Conservation (phyloP, 2,329 filamentous ascomycete species). For the Pyricularia sp. region DNA sequence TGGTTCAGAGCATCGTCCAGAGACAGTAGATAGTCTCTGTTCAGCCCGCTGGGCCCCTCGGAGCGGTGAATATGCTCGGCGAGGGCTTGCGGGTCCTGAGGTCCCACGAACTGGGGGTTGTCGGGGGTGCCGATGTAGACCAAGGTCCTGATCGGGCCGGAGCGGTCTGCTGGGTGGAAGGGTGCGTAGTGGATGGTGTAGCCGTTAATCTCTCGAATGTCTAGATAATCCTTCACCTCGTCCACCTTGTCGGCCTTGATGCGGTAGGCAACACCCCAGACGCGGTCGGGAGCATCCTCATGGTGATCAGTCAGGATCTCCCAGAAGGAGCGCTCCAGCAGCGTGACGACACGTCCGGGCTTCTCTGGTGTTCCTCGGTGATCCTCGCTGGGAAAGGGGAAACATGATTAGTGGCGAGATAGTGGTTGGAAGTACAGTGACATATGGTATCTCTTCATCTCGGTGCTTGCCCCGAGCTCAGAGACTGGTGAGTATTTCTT, state of each 20-base stretch:
- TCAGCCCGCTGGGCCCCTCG: slow-evolving; percentile 76
- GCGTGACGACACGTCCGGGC: slow-evolving; percentile 85
- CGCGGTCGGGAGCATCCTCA: slow-evolving; percentile 49
- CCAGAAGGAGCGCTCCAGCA: slow-evolving; percentile 82
- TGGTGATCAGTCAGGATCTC: slow-evolving; percentile 61
- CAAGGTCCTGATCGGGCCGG: slow-evolving; percentile 42
- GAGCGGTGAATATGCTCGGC: slow-evolving; percentile 74
- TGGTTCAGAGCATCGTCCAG: slow-evolving; percentile 67
- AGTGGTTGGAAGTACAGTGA: not conserved
- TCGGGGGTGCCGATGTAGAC: slow-evolving; percentile 92
- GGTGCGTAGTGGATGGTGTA: slow-evolving; percentile 89
- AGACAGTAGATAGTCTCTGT: slow-evolving; percentile 79
- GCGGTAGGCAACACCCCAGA: slow-evolving; percentile 92
- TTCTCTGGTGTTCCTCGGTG: slow-evolving; percentile 84
- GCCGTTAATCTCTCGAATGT: slow-evolving; percentile 95
- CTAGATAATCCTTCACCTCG: slow-evolving; percentile 79
- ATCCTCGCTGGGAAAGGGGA: slow-evolving; percentile 57
- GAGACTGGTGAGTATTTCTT: not conserved
- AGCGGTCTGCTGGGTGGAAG: slow-evolving; percentile 53
- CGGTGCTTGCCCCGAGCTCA: too few relatives aligned
- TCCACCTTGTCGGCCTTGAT: slow-evolving; percentile 63
- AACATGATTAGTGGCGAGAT: slow-evolving; percentile 2
- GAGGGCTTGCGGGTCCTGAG: slow-evolving; percentile 67
- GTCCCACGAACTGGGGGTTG: slow-evolving; percentile 85
- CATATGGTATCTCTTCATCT: too few relatives aligned